Conservation (phyloP, 768 basidiomycete genomes). For the Pleurotus djamor region DNA sequence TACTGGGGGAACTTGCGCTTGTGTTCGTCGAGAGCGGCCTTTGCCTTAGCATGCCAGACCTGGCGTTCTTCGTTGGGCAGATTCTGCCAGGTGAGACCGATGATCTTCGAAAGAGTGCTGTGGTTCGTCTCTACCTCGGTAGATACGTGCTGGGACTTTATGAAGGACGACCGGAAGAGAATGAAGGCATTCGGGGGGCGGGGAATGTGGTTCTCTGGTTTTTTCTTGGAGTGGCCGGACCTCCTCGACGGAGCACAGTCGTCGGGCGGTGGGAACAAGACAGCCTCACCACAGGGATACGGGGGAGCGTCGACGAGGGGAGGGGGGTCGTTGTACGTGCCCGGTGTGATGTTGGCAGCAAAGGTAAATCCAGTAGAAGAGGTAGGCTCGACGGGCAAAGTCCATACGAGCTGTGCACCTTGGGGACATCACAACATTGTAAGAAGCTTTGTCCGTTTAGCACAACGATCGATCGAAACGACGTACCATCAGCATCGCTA, state of each 20-base stretch:
- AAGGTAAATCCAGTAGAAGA: slow-evolving; percentile 45
- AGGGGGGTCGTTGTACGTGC: slow-evolving; percentile 51
- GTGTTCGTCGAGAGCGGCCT: slow-evolving; percentile 68
- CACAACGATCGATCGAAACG: slow-evolving; percentile 8
- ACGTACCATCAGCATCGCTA: slow-evolving; percentile 30
- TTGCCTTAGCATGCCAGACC: slow-evolving; percentile 78
- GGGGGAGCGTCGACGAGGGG: slow-evolving; percentile 31
- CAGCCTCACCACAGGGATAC: slow-evolving; percentile 27
- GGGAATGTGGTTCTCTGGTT: slow-evolving; percentile 72
- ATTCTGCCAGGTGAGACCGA: slow-evolving; percentile 79
- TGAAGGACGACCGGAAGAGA: slow-evolving; percentile 79
- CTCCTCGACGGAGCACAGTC: slow-evolving; percentile 16
- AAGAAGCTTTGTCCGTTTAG: slow-evolving; percentile 2
- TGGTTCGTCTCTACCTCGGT: slow-evolving; percentile 78
- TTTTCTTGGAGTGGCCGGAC: slow-evolving; percentile 58
- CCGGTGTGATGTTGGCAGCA: slow-evolving; percentile 56
- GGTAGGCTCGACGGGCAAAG: slow-evolving; percentile 34
- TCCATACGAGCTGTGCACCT: slow-evolving; percentile 47
- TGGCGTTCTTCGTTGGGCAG: slow-evolving; percentile 70
- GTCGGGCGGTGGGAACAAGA: slow-evolving; percentile 57
- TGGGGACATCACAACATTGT: slow-evolving; percentile 8
- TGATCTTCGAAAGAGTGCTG: slow-evolving; percentile 83
- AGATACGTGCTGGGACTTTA: slow-evolving; percentile 73
- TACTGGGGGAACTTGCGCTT: slow-evolving; percentile 73
- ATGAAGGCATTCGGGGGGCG: slow-evolving; percentile 86